Evolutionary conservation across 2,329 filamentous ascomycete species (phyloP).

Genomic region (Phaeosphaeriaceae sp.): DNA sequence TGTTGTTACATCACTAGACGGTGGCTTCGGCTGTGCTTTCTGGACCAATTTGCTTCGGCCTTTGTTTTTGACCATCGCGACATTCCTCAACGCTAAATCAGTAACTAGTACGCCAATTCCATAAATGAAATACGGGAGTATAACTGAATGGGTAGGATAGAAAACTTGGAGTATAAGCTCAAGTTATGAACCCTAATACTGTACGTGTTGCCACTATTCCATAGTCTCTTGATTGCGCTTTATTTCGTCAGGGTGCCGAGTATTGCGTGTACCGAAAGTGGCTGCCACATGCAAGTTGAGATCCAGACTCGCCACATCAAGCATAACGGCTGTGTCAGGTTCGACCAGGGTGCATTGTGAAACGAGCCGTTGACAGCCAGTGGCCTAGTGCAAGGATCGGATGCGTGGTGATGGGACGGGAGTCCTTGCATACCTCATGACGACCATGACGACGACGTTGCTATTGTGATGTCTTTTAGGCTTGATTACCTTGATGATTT

Average conservation of each 20-base stretch:
- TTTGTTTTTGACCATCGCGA: slow-evolving; percentile 56
- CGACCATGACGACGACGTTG: neutral
- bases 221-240: too few relatives aligned
- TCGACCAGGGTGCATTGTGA: slow-evolving; percentile 28
- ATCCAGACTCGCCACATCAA: slow-evolving; percentile 4
- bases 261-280: too few relatives aligned
- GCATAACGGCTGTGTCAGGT: slow-evolving; percentile 17
- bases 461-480: neutral
- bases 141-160: slow-evolving; percentile 67
- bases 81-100: slow-evolving; percentile 64
- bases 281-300: slow-evolving; percentile 1
- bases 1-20: slow-evolving; percentile 57
- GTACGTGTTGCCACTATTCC: too few relatives aligned
- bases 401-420: slow-evolving; percentile 16
- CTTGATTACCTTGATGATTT: neutral
- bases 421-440: slow-evolving; percentile 30
- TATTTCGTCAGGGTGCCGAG: too few relatives aligned
- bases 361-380: slow-evolving; percentile 29
- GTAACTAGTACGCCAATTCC: slow-evolving; percentile 56
- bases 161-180: too few relatives aligned
- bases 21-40: slow-evolving; percentile 67
- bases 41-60: slow-evolving; percentile 66
- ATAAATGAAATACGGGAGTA: slow-evolving; percentile 59
- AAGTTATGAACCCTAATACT: too few relatives aligned
- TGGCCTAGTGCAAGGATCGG: slow-evolving; percentile 22